Percentiles rank a stretch among this genome's conserved stretches.
phyloP scores from a whole-genome alignment of 352 stramenopile genomes.

The Phytopythium sindhum region DNA sequence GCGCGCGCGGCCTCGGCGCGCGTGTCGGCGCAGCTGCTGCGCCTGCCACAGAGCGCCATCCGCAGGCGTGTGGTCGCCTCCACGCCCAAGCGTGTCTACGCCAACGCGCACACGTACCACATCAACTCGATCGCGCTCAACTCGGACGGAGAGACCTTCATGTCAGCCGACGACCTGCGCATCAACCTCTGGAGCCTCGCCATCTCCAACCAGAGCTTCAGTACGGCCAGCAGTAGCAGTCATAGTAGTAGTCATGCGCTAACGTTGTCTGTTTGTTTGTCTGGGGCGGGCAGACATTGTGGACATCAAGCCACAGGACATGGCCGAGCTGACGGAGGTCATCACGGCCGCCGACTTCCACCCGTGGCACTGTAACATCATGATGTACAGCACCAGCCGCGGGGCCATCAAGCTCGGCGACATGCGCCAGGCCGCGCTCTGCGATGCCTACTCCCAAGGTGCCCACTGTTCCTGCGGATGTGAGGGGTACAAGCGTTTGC shows the following conservation, averaged over 20 bases:
- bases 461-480: too few relatives aligned
- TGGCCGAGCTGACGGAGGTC: slow-evolving; percentile 97
- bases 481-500: too few relatives aligned
- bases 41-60: slow-evolving; percentile 48
- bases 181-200: slow-evolving; percentile 96
- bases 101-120: slow-evolving; percentile 96
- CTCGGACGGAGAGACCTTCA: slow-evolving; percentile 94
- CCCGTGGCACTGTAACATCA: slow-evolving; percentile 91
- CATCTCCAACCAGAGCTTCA: slow-evolving; percentile 89
- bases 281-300: slow-evolving; percentile 83
- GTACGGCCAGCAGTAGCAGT: too few relatives aligned
- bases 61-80: slow-evolving; percentile 64
- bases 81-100: slow-evolving; percentile 83
- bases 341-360: slow-evolving; percentile 95
- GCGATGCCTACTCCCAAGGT: slow-evolving; percentile 81
- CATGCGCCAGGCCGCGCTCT: slow-evolving; percentile 89
- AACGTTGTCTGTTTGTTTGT: neutral
- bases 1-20: slow-evolving; percentile 15
- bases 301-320: slow-evolving; percentile 96
- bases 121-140: slow-evolving; percentile 96
- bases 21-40: slow-evolving; percentile 38
- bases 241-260: slow-evolving; percentile 3
- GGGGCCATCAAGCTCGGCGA: slow-evolving; percentile 93
- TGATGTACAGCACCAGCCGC: slow-evolving; percentile 94
- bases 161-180: slow-evolving; percentile 94